Percentiles rank a stretch among this genome's conserved stretches.
Conservation (phyloP, 306 rosid species). For the Quercus alba region DNA sequence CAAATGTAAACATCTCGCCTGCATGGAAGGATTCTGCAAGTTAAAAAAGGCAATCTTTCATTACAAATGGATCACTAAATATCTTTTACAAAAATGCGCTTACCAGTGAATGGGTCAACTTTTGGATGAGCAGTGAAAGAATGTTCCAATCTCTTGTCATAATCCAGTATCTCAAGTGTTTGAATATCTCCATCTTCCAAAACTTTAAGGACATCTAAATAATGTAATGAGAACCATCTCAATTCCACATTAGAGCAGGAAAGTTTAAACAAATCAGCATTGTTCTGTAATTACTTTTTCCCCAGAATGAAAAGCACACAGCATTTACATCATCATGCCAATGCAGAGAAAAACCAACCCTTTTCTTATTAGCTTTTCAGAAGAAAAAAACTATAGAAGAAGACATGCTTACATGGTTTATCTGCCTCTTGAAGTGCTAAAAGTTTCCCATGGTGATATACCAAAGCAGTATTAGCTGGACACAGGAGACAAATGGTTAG, state of each 20-base stretch:
- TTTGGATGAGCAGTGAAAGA: constrained; percentile 97
- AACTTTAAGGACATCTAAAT: constrained; percentile 80
- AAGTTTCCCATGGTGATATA: constrained; percentile 89
- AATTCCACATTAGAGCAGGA: constrained; percentile 16
- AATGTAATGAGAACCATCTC: constrained; percentile 22
- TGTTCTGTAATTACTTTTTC: constrained; percentile 5
- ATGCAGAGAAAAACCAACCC: constrained; percentile 11
- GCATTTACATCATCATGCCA: not conserved
- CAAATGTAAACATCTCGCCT: constrained; percentile 98
- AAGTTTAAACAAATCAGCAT: constrained; percentile 6
- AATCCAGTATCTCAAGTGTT: constrained; percentile 85
- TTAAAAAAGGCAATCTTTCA: constrained; percentile 7
- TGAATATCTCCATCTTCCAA: constrained; percentile 97
- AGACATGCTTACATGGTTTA: constrained; percentile 78
- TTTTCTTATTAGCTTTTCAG: not conserved
- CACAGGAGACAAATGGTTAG: constrained; percentile 20
- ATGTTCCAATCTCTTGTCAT: constrained; percentile 90
- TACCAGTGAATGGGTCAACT: constrained; percentile 93
- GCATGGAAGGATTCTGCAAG: constrained; percentile 35
- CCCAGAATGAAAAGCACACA: constrained; percentile 5
- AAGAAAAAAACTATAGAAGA: not conserved
- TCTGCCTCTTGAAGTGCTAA: constrained; percentile 90
- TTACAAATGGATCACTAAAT: constrained; percentile 16
- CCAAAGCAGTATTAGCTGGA: constrained; percentile 85
- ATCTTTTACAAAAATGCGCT: constrained; percentile 20